Percentiles rank a stretch among this genome's conserved stretches.
These are phyloP conservation scores for Selaginella moellendorffii DNA, from an alignment of 75 land plant species.

Conservation along the genomic window DNA sequence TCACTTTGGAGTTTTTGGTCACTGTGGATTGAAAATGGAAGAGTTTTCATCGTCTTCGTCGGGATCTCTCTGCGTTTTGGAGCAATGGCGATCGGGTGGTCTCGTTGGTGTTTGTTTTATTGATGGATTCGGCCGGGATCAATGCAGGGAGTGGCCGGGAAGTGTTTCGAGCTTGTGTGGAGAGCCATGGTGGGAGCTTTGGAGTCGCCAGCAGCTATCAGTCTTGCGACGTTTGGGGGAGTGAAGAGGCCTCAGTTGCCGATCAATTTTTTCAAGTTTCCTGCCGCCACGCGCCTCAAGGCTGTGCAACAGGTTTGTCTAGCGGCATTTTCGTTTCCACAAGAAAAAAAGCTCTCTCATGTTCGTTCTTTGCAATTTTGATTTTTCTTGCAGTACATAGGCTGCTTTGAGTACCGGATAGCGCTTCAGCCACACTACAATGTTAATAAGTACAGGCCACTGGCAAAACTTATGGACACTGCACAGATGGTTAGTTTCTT, in stretches of 20 bases:
- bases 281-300: neutral
- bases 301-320: neutral
- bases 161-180: too few species aligned
- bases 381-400: neutral
- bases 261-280: neutral
- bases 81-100: neutral
- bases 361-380: neutral
- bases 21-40: too few species aligned
- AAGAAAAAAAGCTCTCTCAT: neutral
- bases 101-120: neutral
- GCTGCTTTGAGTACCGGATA: neutral
- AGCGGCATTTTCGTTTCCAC: neutral
- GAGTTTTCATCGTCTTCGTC: too few species aligned
- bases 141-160: neutral
- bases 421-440: neutral
- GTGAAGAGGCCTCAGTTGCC: neutral
- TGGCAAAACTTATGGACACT: slow-evolving; percentile 1
- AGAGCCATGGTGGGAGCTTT: too few species aligned
- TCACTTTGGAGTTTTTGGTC: too few species aligned
- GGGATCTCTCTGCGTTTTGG: neutral
- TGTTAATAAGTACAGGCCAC: neutral
- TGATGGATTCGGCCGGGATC: neutral
- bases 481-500: neutral
- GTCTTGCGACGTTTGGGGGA: too few species aligned
- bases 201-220: too few species aligned